These are phyloP conservation scores for Pyrenula aspistea DNA, from an alignment of 495 filamentous ascomycete species.

Conservation along the genomic window DNA sequence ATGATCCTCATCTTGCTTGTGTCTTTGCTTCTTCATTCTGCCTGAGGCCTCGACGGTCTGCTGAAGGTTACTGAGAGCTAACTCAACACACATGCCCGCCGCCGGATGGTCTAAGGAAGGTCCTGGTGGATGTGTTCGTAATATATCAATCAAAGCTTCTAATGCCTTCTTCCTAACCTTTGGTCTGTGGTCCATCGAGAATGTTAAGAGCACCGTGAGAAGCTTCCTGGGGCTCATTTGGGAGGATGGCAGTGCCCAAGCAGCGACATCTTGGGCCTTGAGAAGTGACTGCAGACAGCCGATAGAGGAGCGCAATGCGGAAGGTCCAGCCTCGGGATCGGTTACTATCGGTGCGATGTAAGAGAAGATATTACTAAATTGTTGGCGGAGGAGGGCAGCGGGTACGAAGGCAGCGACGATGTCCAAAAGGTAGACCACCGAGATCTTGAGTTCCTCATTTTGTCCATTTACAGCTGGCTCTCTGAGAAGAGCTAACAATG, in stretches of 20 bases:
- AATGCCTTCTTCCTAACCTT: conserved; percentile 93
- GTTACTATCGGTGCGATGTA: conserved; percentile 74
- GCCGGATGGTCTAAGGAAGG: conserved; percentile 88
- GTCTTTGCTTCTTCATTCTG: conserved; percentile 52
- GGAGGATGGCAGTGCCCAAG: conserved; percentile 76
- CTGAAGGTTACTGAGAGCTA: conserved; percentile 62
- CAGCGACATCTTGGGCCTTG: conserved; percentile 70
- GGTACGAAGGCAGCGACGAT: conserved; percentile 74
- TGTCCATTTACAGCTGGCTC: conserved; percentile 50
- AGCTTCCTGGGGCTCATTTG: conserved; percentile 82
- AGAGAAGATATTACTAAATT: conserved; percentile 86
- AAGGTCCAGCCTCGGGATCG: conserved; percentile 72
- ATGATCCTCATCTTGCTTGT: conserved; percentile 39
- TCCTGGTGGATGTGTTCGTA: conserved; percentile 73
- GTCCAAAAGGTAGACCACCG: conserved; percentile 93
- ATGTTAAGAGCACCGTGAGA: conserved; percentile 69
- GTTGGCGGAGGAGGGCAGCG: conserved; percentile 71
- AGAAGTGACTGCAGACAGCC: conserved; percentile 84
- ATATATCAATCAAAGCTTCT: conserved; percentile 72
- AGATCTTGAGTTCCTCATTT: conserved; percentile 75
- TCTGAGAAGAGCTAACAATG: conserved; percentile 77
- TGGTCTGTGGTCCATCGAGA: conserved; percentile 78
- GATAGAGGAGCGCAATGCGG: conserved; percentile 76
- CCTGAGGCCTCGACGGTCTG: conserved; percentile 50
- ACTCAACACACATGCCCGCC: conserved; percentile 89